These are phyloP conservation scores for Populus alba DNA, from an alignment of 345 rosid species.

Conservation along the genomic window DNA sequence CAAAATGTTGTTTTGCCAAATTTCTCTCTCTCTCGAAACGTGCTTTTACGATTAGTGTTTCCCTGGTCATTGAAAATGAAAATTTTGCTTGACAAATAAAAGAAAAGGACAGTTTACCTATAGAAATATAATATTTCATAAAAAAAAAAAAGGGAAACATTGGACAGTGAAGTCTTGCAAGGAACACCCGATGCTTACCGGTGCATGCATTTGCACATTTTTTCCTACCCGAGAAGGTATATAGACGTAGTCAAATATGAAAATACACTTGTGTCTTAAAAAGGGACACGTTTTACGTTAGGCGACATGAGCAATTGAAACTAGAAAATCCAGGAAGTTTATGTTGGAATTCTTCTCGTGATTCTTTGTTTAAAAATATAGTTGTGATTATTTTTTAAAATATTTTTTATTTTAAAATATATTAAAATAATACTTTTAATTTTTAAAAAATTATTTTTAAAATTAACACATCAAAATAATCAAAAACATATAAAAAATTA, in stretches of 20 bases:
- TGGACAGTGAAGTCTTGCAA: background rate
- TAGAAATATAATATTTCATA: background rate
- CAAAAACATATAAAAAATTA: no score
- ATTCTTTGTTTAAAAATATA: no score
- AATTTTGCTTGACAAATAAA: background rate
- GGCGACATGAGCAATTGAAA: background rate
- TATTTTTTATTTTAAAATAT: no score
- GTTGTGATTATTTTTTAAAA: no score
- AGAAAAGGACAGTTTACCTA: no score
- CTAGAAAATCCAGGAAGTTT: no score
- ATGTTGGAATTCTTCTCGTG: background rate
- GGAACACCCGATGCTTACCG: background rate
- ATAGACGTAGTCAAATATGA: background rate
- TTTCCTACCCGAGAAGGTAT: background rate
- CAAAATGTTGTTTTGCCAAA: background rate
- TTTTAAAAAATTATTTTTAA: no score
- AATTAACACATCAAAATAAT: no score
- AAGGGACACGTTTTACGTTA: background rate
- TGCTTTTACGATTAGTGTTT: background rate
- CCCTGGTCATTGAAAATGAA: background rate
- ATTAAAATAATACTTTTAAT: no score
- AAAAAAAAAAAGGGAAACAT: background rate
- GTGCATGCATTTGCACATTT: background rate
- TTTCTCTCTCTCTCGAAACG: background rate
- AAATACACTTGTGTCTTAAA: background rate